A percentile compares a stretch with the other conserved stretches of the same genome.
phyloP scores from a whole-genome alignment of 352 stramenopile species.

The Pythium phragmiticola region DNA sequence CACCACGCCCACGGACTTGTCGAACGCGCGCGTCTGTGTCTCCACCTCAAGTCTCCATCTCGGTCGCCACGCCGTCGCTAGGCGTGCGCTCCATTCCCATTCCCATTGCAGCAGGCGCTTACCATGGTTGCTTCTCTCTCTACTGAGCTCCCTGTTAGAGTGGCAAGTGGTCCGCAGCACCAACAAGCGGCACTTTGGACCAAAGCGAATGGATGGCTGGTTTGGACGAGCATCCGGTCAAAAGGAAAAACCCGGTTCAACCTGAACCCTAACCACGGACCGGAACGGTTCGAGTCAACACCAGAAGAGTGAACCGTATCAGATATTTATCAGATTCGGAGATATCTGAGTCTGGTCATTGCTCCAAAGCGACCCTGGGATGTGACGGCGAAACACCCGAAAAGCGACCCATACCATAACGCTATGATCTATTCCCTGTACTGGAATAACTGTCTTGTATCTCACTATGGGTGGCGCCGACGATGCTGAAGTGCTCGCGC shows the following conservation, averaged over 20 bases:
- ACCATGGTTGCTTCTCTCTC: slow-evolving; percentile 86
- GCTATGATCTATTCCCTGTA: not conserved
- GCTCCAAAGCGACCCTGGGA: too few species aligned
- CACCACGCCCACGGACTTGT: not conserved
- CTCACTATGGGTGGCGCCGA: not conserved
- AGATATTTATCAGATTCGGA: not conserved
- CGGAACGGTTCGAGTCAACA: slow-evolving; percentile 2
- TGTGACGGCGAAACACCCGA: too few species aligned
- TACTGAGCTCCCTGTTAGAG: slow-evolving; percentile 83
- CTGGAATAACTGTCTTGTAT: not conserved
- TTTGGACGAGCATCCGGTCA: slow-evolving; percentile 10
- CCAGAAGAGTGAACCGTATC: not conserved
- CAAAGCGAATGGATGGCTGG: slow-evolving; percentile 18
- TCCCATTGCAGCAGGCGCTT: slow-evolving; percentile 20
- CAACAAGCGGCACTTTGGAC: slow-evolving; percentile 3
- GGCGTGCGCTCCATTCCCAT: slow-evolving; percentile 1
- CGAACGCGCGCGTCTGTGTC: slow-evolving; percentile 20
- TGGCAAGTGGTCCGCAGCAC: slow-evolving; percentile 12
- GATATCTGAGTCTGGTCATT: too few species aligned
- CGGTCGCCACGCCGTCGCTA: not conserved
- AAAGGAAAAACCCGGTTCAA: not conserved
- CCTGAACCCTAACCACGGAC: slow-evolving; percentile 7
- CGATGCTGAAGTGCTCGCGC: slow-evolving; percentile 7
- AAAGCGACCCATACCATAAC: not conserved
- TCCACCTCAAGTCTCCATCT: not conserved